phyloP scores from a whole-genome alignment of 768 basidiomycete genomes.

The Kwoniella dejecticola region DNA sequence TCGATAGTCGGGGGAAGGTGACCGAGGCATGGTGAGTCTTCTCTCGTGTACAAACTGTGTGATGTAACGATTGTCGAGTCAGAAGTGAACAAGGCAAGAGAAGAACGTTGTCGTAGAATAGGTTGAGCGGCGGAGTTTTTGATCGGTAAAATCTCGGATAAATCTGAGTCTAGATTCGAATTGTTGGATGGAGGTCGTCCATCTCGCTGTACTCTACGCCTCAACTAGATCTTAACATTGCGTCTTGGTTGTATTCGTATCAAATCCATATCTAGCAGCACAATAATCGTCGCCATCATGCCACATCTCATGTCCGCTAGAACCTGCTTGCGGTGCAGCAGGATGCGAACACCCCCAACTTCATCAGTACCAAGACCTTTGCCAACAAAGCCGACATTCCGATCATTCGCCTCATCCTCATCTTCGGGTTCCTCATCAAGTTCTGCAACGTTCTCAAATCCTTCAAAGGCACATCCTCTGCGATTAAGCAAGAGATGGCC shows the following conservation, averaged over 20 bases:
- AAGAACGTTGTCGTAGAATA: not conserved
- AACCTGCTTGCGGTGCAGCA: not conserved
- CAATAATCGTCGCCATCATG: not conserved
- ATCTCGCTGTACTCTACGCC: not conserved
- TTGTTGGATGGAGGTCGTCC: slow-evolving; percentile 10
- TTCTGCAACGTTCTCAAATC: no score
- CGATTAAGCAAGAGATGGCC: slow-evolving; percentile 7
- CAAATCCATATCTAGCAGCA: not conserved
- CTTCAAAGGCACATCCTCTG: no score
- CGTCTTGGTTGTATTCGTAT: not conserved
- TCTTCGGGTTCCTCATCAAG: not conserved
- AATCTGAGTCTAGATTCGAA: not conserved
- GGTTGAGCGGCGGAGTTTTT: not conserved
- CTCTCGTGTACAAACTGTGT: no score
- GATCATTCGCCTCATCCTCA: slow-evolving; percentile 8
- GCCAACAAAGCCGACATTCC: no score
- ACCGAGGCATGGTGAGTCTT: slow-evolving; percentile 30
- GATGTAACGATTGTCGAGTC: no score
- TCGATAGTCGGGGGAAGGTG: slow-evolving; percentile 40
- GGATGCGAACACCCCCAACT: not conserved
- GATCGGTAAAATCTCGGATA: slow-evolving; percentile 9
- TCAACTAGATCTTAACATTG: not conserved
- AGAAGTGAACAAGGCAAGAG: no score
- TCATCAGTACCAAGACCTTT: not conserved
- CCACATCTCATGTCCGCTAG: not conserved